Percentiles rank a stretch among this genome's conserved stretches.
These are phyloP conservation scores for Sugiyamaella grinbergsii DNA, from an alignment of 1,139 yeast genomes.

Conservation along the genomic window DNA sequence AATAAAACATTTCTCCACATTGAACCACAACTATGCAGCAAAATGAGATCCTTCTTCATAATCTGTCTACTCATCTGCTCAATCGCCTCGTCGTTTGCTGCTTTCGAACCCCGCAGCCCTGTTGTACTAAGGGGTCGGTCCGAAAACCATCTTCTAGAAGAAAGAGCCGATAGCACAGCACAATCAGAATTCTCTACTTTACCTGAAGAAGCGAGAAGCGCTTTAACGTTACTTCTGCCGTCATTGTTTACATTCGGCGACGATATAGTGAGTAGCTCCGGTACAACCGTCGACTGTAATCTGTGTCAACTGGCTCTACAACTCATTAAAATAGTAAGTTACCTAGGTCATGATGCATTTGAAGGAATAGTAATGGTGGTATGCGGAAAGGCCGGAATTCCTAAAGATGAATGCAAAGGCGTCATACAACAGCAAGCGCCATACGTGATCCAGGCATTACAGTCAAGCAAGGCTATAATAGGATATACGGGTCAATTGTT, in stretches of 20 bases:
- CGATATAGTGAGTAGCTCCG: slow-evolving; percentile 12
- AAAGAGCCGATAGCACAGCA: background rate
- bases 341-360: slow-evolving; percentile 17
- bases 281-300: slow-evolving; percentile 20
- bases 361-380: slow-evolving; percentile 12
- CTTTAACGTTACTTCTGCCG: slow-evolving; percentile 6
- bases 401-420: slow-evolving; percentile 20
- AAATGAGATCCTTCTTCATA: background rate
- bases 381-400: slow-evolving; percentile 14
- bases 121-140: background rate
- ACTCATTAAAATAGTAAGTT: slow-evolving; percentile 6
- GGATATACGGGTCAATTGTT: slow-evolving; percentile 22
- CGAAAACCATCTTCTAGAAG: background rate
- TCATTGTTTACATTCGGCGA: slow-evolving; percentile 13
- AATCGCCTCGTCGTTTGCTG: background rate
- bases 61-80: background rate
- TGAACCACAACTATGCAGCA: no score
- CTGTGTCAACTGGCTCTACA: slow-evolving; percentile 18
- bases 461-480: slow-evolving; percentile 9
- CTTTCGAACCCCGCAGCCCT: slow-evolving; percentile 1
- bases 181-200: background rate
- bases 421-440: slow-evolving; percentile 20
- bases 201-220: slow-evolving; percentile 3
- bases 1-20: no score
- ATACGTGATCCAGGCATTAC: slow-evolving; percentile 14